Evolutionary conservation across 345 rosid species (phyloP), one percentile per base, ranked within the genome.

Genomic region (Gossypium sturtianum): DNA sequence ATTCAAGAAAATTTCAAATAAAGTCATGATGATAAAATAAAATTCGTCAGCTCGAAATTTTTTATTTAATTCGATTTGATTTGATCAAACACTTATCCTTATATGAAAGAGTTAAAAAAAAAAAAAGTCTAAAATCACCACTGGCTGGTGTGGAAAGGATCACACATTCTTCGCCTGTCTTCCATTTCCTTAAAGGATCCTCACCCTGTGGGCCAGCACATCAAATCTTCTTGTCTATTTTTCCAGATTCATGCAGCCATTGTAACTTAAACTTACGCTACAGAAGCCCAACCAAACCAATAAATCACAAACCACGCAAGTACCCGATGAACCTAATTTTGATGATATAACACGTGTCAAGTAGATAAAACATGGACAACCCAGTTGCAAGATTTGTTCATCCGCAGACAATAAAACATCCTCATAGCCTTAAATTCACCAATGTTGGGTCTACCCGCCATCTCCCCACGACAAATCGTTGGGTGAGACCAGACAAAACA

Each of bases 401-500:
- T 17, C n/a, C 58, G 76, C 80, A 86, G 38, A 13, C 0, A 76
- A 83, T 12, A 23, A 15, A 22, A 64, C 3, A 51, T 10, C 44
- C 59, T 17, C 11, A 7, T 48, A 43, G 84, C 88, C 83, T 85
- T 84, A 76, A 84, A 81, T 83, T 85, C 86, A 77, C 54, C 53
- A 75, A 75, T 51, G 87, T 81, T 87, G 65, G 84, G 57, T 52
- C 16, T 76, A 76, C 78, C 78, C 72, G 58, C 75, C 57, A 57
- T 66, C 19, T 72, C 11, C 22, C 76, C 17, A 60, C 77, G 74
- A 75, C 77, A 73, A 57, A 72, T 65, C 76, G 72, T 57, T 74
- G 27, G 48, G 27, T 16, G 70, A 72, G 8, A 43, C 48, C 51
- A 17, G 25, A 13, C 68, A 43, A 25, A 53, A 20, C 68, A 56